Base-by-base conservation (phyloP, 2,329 filamentous ascomycete species). In the Colletotrichum abscissum region DNA sequence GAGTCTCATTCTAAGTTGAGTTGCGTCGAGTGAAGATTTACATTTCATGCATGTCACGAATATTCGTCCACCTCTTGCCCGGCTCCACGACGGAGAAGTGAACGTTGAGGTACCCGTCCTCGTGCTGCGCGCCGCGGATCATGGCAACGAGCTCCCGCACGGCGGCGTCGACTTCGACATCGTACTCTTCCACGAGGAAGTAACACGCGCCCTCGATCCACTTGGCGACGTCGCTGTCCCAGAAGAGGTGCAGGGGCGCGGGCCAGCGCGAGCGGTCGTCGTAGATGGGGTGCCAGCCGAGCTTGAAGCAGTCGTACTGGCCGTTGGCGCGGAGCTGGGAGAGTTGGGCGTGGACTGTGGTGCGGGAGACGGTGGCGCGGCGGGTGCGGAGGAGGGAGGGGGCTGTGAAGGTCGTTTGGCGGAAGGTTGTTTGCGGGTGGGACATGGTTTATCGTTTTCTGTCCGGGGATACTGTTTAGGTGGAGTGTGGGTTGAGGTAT, bases 191-290 rank as follows among this genome's bases (percentile, higher is more conserved):
- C 33, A 76, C 77, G 9, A 90, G 80, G 75, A 90, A 86, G 75
- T 92, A 91, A 74, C 88, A 91, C 3, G 89, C 89, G 0, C 87
- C 89, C 79, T 92, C 90, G 63, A 91, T 89, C 88, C 89, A 91
- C 79, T 92, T 92, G 12, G 85, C 89, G 24, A 89, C 64, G 65
- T 76, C 81, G 75, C 83, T 84, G 76, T 92, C 90, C 89, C 89
- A 91, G 77, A 91, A 92, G 1, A 90, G 80, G 75, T 90, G 88
- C 26, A 88, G 87, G 0, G 89, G 88, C 1, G 90, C 84, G 0
- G 90, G 90, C 87, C 88, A 90, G 49, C 63, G 64, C 30, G 85
- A 84, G 63, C 84, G 79, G 60, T 90, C 85, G 16, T 83, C 83
- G 77, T 91, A 91, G 1, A 82, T 82, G 0, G 86, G 82, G 75